phyloP scores from a whole-genome alignment of 768 basidiomycete genomes.

The Tephrocybe sp. region DNA sequence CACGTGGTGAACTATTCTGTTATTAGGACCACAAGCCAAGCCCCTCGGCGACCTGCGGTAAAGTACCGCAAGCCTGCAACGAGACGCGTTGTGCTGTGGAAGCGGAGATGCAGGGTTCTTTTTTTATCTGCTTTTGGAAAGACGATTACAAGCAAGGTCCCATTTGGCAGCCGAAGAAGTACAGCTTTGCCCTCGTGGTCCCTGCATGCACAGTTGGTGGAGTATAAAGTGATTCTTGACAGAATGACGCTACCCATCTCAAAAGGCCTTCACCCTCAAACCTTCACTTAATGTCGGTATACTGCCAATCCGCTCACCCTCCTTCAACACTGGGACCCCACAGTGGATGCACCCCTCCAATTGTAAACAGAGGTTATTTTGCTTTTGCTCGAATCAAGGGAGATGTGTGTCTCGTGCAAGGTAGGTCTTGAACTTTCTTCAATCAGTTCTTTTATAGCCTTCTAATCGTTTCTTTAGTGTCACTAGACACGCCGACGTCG shows the following conservation, averaged over 20 bases:
- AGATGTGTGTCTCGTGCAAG: slow-evolving; percentile 63
- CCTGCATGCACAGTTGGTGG: slow-evolving; percentile 29
- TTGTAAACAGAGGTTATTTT: slow-evolving; percentile 40
- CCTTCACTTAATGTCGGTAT: slow-evolving; percentile 12
- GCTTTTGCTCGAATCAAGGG: slow-evolving; percentile 58
- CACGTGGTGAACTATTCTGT: background rate
- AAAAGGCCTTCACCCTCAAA: slow-evolving; percentile 20
- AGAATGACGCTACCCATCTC: slow-evolving; percentile 27
- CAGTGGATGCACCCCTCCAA: slow-evolving; percentile 31
- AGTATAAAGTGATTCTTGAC: slow-evolving; percentile 36
- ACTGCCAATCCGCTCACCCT: slow-evolving; percentile 6
- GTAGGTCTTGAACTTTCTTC: too few species aligned
- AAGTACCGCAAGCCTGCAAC: background rate
- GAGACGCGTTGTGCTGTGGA: background rate
- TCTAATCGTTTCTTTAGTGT: slow-evolving; percentile 28
- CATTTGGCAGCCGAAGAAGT: slow-evolving; percentile 20
- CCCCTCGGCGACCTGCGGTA: background rate
- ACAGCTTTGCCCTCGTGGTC: slow-evolving; percentile 35
- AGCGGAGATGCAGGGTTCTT: background rate
- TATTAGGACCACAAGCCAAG: background rate
- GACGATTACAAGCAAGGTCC: slow-evolving; percentile 12
- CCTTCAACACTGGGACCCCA: slow-evolving; percentile 2
- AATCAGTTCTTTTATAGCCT: too few species aligned
- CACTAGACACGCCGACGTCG: slow-evolving; percentile 38
- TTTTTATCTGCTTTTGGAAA: slow-evolving; percentile 9